phyloP scores from a whole-genome alignment of 805 yeast genomes.

The Priceomyces medius region DNA sequence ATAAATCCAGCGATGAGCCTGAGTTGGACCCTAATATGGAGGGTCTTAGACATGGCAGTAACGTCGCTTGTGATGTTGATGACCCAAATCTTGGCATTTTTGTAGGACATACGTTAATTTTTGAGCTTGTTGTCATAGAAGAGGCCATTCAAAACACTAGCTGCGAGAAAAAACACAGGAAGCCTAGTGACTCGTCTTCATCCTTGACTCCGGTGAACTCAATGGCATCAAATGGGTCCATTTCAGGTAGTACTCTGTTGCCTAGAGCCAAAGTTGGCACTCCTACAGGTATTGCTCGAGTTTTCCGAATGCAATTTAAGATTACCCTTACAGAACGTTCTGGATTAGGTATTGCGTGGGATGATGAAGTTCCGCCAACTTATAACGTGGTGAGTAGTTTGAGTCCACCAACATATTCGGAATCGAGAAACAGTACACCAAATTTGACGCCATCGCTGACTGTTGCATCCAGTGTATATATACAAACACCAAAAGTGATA shows the following conservation, averaged over 20 bases:
- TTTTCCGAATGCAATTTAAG: conserved; percentile 90
- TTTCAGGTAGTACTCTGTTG: conserved; percentile 9
- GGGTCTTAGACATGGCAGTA: conserved; percentile 41
- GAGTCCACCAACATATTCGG: conserved; percentile 79
- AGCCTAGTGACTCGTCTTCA: conserved; percentile 3
- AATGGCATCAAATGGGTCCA: conserved; percentile 19
- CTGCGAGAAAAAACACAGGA: conserved; percentile 9
- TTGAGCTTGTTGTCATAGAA: conserved; percentile 94
- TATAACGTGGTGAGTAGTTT: conserved; percentile 80
- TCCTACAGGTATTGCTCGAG: conserved; percentile 94
- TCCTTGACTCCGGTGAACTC: conserved; percentile 28
- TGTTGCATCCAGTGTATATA: not conserved
- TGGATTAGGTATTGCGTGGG: conserved; percentile 97
- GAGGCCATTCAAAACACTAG: conserved; percentile 53
- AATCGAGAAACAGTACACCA: conserved; percentile 20
- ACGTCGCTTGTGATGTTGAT: conserved; percentile 74
- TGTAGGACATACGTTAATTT: conserved; percentile 72
- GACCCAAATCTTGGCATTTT: conserved; percentile 79
- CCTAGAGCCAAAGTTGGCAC: conserved; percentile 47
- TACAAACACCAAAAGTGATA: conserved; percentile 34
- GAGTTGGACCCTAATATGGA: conserved; percentile 23
- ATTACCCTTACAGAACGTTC: conserved; percentile 82
- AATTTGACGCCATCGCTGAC: conserved; percentile 17
- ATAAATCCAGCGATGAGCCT: conserved; percentile 40
- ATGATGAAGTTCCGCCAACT: conserved; percentile 97